Base-by-base conservation (phyloP, 768 basidiomycete genomes). In the Infundibulicybe gibba region DNA sequence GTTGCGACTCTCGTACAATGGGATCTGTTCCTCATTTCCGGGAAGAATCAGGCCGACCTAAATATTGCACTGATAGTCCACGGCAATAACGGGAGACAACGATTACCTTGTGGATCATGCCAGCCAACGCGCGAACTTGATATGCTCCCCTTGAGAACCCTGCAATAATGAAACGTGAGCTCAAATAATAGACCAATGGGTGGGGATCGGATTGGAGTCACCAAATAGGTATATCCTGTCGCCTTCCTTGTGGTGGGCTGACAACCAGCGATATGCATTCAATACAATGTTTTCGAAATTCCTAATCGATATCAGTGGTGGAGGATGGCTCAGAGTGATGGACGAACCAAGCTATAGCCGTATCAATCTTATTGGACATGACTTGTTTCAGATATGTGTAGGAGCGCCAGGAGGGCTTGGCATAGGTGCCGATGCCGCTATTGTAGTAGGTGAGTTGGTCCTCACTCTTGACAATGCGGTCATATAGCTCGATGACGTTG, bases 61-160 rank as follows among this genome's bases (percentile, higher is more conserved):
- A 8, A 25, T 4, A 25, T 25, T 25, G 25, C 3, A 8, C 25
- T 25, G 25, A 25, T 8, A 25, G 25, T 25, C 25, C 25, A 25
- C 8, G 25, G 8, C 3, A 25, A 25, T 25, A 25, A 25, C 25
- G 8, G 8, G 25, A 25, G 25, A 3, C 25, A 3, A 8, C 25
- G 25, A 25, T 25, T 25, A 68, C 74, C 47, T 47, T 60, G 20
- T 63, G 49, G 16, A 73, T 70, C 72, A 74, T 74, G n/a, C 58
- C 72, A 2, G 74, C 70, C 34, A 74, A 37, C 2, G 58, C 65
- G 30, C 74, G 62, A 3, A 64, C 70, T 51, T 73, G 72, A 49
- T 73, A 75, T n/a, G 70, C 74, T 6, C n/a, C 72, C 71, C 72
- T 68, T 0, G 74, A 74, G 53, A 69, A 75, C 2, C 74, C 74